Evolutionary conservation across 768 basidiomycete species (phyloP).

Genomic region (Pisolithus albus): DNA sequence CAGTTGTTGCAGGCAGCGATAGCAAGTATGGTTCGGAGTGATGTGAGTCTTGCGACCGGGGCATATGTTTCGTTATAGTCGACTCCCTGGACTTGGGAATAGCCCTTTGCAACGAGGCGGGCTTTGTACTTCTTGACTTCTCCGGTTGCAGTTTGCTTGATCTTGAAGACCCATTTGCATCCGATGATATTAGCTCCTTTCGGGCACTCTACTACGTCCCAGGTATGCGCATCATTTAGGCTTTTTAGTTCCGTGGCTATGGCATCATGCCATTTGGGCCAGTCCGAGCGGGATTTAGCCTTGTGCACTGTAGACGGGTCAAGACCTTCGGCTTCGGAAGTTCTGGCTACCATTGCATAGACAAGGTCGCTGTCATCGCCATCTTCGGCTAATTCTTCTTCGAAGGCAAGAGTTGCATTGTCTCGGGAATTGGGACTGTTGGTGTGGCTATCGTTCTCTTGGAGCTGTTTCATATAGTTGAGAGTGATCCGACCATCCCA

Average conservation of each 20-base stretch:
- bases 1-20: slow-evolving; percentile 17
- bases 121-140: slow-evolving; percentile 18
- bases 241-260: slow-evolving; percentile 5
- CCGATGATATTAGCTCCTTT: slow-evolving; percentile 3
- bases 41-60: not conserved
- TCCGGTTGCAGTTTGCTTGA: slow-evolving; percentile 34
- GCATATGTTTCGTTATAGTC: too few species aligned
- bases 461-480: not conserved
- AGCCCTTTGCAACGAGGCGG: not conserved
- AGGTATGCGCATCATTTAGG: slow-evolving; percentile 2
- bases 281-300: not conserved
- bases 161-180: slow-evolving; percentile 36
- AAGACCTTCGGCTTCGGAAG: not conserved
- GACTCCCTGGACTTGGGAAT: too few species aligned
- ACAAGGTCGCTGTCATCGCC: not conserved
- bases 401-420: not conserved
- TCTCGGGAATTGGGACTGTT: too few species aligned
- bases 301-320: not conserved
- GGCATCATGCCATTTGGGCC: slow-evolving; percentile 1
- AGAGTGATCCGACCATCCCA: not conserved
- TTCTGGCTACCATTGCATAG: not conserved
- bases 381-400: not conserved
- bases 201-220: slow-evolving; percentile 5
- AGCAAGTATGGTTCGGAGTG: slow-evolving; percentile 1
- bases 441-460: too few species aligned